phyloP scores from a whole-genome alignment of 169 alveolate genomes.

The Plasmodium gallinaceum region DNA sequence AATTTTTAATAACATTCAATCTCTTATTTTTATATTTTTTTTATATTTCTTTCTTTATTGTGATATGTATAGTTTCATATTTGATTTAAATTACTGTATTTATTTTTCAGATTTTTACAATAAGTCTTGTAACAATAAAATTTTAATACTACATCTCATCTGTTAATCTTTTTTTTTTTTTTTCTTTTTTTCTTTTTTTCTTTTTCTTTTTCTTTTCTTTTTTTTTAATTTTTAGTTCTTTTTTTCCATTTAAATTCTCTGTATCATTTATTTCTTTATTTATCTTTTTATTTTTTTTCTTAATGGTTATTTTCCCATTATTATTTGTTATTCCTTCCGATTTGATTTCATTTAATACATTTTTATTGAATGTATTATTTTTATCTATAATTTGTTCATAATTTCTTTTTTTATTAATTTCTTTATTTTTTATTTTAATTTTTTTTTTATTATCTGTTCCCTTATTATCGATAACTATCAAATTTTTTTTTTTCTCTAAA shows the following conservation, averaged over 20 bases:
- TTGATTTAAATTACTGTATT: too few relatives aligned
- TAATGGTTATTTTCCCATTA: too few relatives aligned
- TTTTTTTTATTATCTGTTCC: neutral
- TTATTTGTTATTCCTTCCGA: too few relatives aligned
- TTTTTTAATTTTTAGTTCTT: neutral
- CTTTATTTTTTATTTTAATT: constrained; percentile 5
- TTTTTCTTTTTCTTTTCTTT: neutral
- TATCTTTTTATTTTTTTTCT: too few relatives aligned
- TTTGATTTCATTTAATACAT: neutral
- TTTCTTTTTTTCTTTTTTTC: neutral
- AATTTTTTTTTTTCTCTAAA: neutral
- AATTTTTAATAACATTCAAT: neutral
- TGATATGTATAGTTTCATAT: too few relatives aligned
- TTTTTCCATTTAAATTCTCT: neutral
- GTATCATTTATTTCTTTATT: neutral
- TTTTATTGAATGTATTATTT: neutral
- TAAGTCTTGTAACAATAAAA: neutral
- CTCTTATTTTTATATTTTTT: too few relatives aligned
- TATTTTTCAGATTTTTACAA: too few relatives aligned
- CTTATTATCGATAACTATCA: neutral
- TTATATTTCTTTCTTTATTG: neutral
- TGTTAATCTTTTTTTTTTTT: neutral
- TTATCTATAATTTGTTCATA: neutral
- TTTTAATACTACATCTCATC: neutral
- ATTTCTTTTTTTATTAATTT: constrained; percentile 5